Base-by-base conservation (phyloP, 768 basidiomycete genomes). In the Rhizopogon sp. region DNA sequence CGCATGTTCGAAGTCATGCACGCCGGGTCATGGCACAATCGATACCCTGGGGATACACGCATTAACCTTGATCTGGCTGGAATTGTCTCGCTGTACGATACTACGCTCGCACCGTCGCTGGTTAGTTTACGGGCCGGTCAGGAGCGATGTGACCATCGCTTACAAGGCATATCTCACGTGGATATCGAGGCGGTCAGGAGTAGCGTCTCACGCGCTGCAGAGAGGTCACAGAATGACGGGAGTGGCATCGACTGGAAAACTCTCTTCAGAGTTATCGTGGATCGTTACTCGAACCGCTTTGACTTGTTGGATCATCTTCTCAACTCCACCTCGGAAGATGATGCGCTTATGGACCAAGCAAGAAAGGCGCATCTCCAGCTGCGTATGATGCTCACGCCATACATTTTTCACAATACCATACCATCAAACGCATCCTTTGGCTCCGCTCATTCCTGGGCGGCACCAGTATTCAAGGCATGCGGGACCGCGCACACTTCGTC, bases 241-340 rank as follows among this genome's bases (percentile, higher is more conserved):
- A 76, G 72, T 53, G 70, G 68, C 1, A 54, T 79, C 2, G 77
- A 81, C 58, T 80, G 79, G 79, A 60, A 61, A 33, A 67, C 68
- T 4, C 62, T 78, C 41, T 59, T 72, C 13, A 66, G 70, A 16
- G 68, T 73, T 25, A 61, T 79, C 20, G 63, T 69, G 5, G 70
- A 78, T 41, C 74, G 77, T 9, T 77, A 75, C 50, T 68, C 67
- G 2, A 72, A 68, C 14, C 64, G 79, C 14, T 63, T 81, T 14
- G 74, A 79, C 46, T 56, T 72, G 17, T 57, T 77, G 7, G 70
- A 64, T 16, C 66, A 75, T 55, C 63, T 76, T 31, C 66, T 80
- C 6, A 66, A 70, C 41, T 44, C 55, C 39, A 45, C 37, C 4
- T 17, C 29, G 3, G 44, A 64, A 6, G 54, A 66, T 17, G 43